phyloP scores from a whole-genome alignment of 1,139 yeast genomes.

The Geotrichum fermentans region DNA sequence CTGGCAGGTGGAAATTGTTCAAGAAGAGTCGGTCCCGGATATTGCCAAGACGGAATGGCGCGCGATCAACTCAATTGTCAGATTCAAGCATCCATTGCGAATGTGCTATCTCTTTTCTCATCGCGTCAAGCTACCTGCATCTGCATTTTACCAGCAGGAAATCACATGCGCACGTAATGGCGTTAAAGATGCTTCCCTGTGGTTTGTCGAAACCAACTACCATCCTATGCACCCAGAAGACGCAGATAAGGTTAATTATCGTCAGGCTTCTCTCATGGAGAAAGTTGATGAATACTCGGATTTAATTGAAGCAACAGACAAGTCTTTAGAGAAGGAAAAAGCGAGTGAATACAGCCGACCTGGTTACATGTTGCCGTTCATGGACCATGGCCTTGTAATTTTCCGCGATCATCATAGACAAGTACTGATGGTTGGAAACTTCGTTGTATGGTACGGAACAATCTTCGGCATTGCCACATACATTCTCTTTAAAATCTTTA shows the following conservation, averaged over 20 bases:
- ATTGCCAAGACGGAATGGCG: constrained; percentile 44
- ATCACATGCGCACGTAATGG: constrained; percentile 65
- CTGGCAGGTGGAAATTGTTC: constrained; percentile 30
- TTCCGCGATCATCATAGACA: constrained; percentile 45
- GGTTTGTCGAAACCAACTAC: constrained; percentile 60
- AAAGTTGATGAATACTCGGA: constrained; percentile 33
- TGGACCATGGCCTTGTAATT: constrained; percentile 51
- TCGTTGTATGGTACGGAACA: constrained; percentile 46
- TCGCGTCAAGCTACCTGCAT: constrained; percentile 55
- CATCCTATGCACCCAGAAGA: constrained; percentile 43
- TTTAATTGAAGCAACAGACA: constrained; percentile 23
- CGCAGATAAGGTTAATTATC: constrained; percentile 34
- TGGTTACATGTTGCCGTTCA: constrained; percentile 42
- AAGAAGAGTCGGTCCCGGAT: constrained; percentile 25
- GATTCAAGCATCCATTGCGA: constrained; percentile 55
- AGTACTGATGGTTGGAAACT: constrained; percentile 56
- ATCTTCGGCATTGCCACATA: constrained; percentile 22
- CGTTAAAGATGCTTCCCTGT: constrained; percentile 51
- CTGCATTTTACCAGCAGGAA: constrained; percentile 72
- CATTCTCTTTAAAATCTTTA: constrained; percentile 25
- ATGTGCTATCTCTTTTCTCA: constrained; percentile 62
- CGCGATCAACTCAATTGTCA: constrained; percentile 54
- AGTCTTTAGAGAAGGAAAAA: constrained; percentile 22
- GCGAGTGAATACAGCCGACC: constrained; percentile 23
- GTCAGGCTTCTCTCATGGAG: constrained; percentile 29